Evolutionary conservation across 2,329 filamentous ascomycete genomes (phyloP).

Genomic region (Calonectria pseudoreteaudii): DNA sequence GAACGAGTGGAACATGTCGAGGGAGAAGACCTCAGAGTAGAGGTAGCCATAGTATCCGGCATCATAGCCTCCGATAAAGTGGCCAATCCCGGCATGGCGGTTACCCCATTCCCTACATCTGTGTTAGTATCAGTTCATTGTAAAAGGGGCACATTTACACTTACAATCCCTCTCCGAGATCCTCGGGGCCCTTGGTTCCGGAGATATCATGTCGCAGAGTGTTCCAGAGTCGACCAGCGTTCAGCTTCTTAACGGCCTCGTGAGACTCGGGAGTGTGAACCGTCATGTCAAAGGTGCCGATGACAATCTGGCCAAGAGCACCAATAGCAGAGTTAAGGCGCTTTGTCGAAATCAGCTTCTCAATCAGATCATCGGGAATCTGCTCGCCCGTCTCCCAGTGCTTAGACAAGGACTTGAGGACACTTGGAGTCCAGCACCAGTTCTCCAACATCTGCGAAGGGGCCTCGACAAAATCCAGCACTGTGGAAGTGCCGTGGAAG

Average conservation of each 20-base stretch:
- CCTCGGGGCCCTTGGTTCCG: slow-evolving; percentile 80
- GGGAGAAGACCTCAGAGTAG: slow-evolving; percentile 82
- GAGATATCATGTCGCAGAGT: slow-evolving; percentile 77
- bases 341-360: slow-evolving; percentile 80
- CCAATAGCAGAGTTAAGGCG: slow-evolving; percentile 85
- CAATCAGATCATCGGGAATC: slow-evolving; percentile 80
- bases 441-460: slow-evolving; percentile 81
- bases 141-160: slow-evolving; percentile 36
- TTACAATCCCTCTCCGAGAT: slow-evolving; percentile 67
- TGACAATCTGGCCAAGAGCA: slow-evolving; percentile 83
- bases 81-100: slow-evolving; percentile 83
- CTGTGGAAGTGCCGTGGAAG: slow-evolving; percentile 75
- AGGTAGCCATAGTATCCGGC: slow-evolving; percentile 85
- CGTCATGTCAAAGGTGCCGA: slow-evolving; percentile 87
- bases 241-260: slow-evolving; percentile 73
- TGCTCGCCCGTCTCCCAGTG: slow-evolving; percentile 78
- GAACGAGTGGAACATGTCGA: slow-evolving; percentile 87
- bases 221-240: slow-evolving; percentile 78
- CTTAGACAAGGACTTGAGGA: slow-evolving; percentile 74
- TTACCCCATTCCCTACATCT: slow-evolving; percentile 74
- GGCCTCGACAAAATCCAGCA: slow-evolving; percentile 78
- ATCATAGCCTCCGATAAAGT: slow-evolving; percentile 87
- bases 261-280: slow-evolving; percentile 79
- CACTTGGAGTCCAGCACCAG: slow-evolving; percentile 78
- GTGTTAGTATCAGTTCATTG: slow-evolving; percentile 41